These are phyloP conservation scores for Glycine soja DNA, from an alignment of 306 rosid genomes.

Conservation along the genomic window DNA sequence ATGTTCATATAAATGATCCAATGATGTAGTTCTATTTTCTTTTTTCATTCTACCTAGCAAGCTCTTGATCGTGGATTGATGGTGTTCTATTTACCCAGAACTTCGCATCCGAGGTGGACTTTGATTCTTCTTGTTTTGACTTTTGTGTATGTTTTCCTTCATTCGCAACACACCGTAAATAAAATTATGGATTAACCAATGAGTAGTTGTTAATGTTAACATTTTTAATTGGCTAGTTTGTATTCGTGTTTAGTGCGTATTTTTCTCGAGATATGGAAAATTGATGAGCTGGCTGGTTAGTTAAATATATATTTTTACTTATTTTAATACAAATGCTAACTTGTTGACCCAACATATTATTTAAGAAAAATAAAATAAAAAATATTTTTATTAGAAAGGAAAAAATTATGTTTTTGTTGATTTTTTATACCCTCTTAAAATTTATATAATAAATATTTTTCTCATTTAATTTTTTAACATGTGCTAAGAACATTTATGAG, in stretches of 20 bases:
- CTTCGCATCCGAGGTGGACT: neutral
- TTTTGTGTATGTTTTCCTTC: neutral
- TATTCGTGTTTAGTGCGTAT: neutral
- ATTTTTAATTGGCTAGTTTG: neutral
- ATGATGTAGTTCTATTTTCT: neutral
- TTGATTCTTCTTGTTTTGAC: neutral
- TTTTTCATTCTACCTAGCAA: neutral
- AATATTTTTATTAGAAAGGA: no score
- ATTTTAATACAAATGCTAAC: no score
- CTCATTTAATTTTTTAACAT: no score
- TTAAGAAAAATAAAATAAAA: no score
- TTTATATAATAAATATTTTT: no score
- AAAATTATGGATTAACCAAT: neutral
- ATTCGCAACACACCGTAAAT: neutral
- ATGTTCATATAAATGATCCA: conserved; percentile 21
- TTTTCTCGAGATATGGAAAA: neutral
- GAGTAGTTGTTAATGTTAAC: no score
- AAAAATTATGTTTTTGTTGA: no score
- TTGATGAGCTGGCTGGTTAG: neutral
- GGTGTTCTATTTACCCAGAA: neutral
- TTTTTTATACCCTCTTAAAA: no score
- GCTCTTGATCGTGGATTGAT: neutral
- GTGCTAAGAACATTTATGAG: no score
- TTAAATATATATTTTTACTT: neutral
- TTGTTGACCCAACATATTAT: no score